Evolutionary conservation across 2,329 filamentous ascomycete genomes (phyloP), one percentile per base, ranked within the genome.

Genomic region (Ceratocystis destructans): DNA sequence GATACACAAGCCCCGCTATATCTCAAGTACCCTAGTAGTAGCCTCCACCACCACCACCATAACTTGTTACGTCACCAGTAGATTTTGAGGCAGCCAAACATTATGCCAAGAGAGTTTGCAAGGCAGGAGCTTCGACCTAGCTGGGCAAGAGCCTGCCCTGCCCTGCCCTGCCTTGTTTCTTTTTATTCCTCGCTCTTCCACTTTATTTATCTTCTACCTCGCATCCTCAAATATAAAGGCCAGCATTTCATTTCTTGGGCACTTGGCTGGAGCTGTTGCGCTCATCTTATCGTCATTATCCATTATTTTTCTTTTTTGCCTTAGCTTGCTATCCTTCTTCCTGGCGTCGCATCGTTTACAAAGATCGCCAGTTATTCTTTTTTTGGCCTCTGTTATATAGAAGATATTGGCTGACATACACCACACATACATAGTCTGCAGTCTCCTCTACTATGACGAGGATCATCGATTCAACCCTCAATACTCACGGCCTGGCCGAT

Each of bases 401-500:
- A 15, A 41, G 37, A 1, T 41, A 41, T 41, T 15, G 10, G 37
- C 37, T 10, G 12, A 15, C 37, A 41, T 41, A 48, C 50, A 17
- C 3, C 20, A 17, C 20, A 67, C 8, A 64, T 28, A 64, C 46
- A 50, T 41, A 8, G 31, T 10, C 57, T 28, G 17, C 15, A 31
- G 25, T 15, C 59, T 28, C 6, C 17, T 25, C 41, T 25, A 66
- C 53, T 20, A 68, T 68, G 67, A 68, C 67, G 44, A 65, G 69
- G 37, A 68, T 69, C 55, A 76, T 82, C 69, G 78, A 80, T 68
- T 76, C 78, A 28, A 79, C 79, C 61, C 71, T 82, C 65, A 78
- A 78, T 66, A 79, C 79, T 64, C 76, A 78, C 70, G 79, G 79
- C 68, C 77, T 82, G 61, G 79, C 78, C 55, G 75, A 78, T 67